Base-by-base conservation (phyloP, 371 early-diverging fungal genomes). In the Mortierella sp. region DNA sequence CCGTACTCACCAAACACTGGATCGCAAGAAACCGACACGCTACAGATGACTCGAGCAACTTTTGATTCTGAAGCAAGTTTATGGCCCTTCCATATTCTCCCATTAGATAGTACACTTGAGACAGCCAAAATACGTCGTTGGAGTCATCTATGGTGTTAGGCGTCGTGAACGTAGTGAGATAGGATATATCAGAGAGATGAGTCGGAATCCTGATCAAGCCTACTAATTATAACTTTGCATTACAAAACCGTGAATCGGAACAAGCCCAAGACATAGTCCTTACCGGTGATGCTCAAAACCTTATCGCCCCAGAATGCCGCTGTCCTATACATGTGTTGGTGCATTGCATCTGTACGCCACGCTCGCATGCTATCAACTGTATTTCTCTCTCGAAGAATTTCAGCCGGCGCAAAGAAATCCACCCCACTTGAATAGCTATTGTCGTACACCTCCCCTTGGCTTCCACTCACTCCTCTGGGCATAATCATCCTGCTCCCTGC, bases 271-370 rank as follows among this genome's bases (percentile, higher is more conserved):
- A 16, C 3, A 53, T 19, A 53, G 10, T 8, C 33, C 47, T 65
- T 85, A 90, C 91, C 85, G 32, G 88, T 86, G 32, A 90, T 79
- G 6, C 85, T 84, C 58, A 90, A 66, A 4, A 91, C 77, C 59
- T 91, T 90, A 65, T 90, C 90, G 1, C 89, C 92, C 88, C 91
- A 89, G 68, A 86, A 92, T 7, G 82, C 85, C 8, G 93, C 90
- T 16, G 91, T 86, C 11, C 73, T 83, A 62, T 86, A 87, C 67
- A 90, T 64, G 59, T 87, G 85, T 52, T 86, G 82, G 24, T 86
- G 84, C 58, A 86, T 72, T 0, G 92, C 90, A 65, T 87, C 87
- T 7, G 86, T 80, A n/a, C 90, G 66, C 85, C 92, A 86, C 1
- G 60, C 50, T 4, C 91, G 84, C 58, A 91, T 65, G 32, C 87